A percentile compares a stretch with the other conserved stretches of the same genome.
These are phyloP conservation scores for Escovopsis sp. DNA, from an alignment of 2,329 filamentous ascomycete species.

Conservation along the genomic window DNA sequence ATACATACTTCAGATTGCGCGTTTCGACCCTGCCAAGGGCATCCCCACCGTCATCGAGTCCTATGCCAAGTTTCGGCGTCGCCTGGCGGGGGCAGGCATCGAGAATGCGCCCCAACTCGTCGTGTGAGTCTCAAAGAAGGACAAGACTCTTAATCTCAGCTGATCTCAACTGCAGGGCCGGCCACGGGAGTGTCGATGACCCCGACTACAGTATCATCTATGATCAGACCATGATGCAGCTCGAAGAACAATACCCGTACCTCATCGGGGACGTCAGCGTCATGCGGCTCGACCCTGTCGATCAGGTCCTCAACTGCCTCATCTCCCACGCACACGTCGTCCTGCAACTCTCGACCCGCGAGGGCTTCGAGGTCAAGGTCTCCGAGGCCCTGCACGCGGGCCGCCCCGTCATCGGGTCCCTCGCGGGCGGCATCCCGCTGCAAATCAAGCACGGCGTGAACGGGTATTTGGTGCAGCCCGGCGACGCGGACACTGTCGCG, in stretches of 20 bases:
- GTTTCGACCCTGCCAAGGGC: constrained; percentile 74
- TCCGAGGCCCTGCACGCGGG: constrained; percentile 72
- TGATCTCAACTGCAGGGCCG: constrained; percentile 28
- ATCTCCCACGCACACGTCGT: constrained; percentile 59
- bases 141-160: neutral
- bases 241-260: constrained; percentile 48
- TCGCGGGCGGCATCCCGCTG: constrained; percentile 65
- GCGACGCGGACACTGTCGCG: constrained; percentile 56
- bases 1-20: constrained; percentile 68
- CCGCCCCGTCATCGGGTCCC: constrained; percentile 60
- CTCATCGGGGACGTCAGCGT: constrained; percentile 54
- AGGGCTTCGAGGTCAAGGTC: constrained; percentile 79
- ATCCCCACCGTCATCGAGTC: constrained; percentile 64
- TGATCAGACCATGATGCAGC: constrained; percentile 53
- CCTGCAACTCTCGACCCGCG: constrained; percentile 65
- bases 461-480: constrained; percentile 59
- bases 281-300: constrained; percentile 62
- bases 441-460: constrained; percentile 59
- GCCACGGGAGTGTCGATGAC: constrained; percentile 69
- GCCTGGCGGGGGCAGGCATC: constrained; percentile 36
- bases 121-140: constrained; percentile 28
- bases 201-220: constrained; percentile 61
- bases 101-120: constrained; percentile 51
- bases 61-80: constrained; percentile 56
- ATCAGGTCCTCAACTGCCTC: constrained; percentile 66